Evolutionary conservation across 306 rosid genomes (phyloP), one percentile per base, ranked within the genome.

Genomic region (Trifolium dubium): DNA sequence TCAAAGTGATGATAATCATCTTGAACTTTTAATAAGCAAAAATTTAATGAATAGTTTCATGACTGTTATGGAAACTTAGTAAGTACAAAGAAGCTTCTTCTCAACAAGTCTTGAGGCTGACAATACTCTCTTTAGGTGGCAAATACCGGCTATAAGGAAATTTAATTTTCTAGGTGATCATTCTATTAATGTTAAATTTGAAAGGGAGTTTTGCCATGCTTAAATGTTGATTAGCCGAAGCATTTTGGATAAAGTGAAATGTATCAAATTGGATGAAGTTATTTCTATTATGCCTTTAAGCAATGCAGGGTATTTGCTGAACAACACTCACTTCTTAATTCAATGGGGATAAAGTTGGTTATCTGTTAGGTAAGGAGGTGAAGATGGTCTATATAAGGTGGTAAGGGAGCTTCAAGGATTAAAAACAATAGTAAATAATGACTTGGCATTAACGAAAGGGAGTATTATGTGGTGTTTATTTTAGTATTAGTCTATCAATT

Each of bases 261-360:
- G 54, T 10, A 50, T 74, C 47, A n/a, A 53, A 55, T 43, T 67
- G 34, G 54, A 62, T n/a, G 37, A 29, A 47, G 39, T 64, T 23
- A 62, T 71, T 40, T 62, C 67, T 30, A 71, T 62, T 15, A 15
- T 55, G 5, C 54, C 17, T 64, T 37, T 63, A 51, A 2, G 18
- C 81, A 61, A 50, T 34, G 43, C 76, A 69, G 50, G 72, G 12
- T 30, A 69, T 60, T 23, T 49, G 35, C 61, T 32, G 66, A 58
- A 44, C 75, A 17, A 68, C 43, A 58, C 31, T 19, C 51, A 68
- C 75, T 60, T 59, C 63, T 23, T 50, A 64, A 50, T 51, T 44
- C 67, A 70, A 62, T 17, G 9, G 40, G 59, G 46, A 61, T 28
- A 11, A 35, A 37, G 28, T 60, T 23, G 39, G 71, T 61, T 51